phyloP scores from a whole-genome alignment of 2,329 filamentous ascomycete genomes.

The Sclerotinia nivalis region DNA sequence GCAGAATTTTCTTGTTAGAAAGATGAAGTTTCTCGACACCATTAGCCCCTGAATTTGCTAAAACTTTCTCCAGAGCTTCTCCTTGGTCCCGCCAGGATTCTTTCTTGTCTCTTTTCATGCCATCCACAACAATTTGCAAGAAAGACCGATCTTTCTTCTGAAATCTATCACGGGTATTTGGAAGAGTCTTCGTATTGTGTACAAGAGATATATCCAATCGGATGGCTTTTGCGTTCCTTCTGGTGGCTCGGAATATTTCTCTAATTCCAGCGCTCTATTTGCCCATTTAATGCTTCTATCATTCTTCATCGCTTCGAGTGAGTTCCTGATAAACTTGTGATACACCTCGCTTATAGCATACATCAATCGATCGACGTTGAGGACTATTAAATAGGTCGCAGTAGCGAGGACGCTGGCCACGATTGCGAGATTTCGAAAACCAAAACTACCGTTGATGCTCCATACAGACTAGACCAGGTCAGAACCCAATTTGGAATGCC shows the following conservation, averaged over 20 bases:
- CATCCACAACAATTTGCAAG: too few species aligned
- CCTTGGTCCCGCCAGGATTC: background rate
- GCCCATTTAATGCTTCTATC: background rate
- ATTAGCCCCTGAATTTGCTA: too few species aligned
- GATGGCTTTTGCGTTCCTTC: too few species aligned
- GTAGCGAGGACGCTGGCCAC: background rate
- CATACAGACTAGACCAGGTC: background rate
- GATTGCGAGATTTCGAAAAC: too few species aligned
- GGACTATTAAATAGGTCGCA: background rate
- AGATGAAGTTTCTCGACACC: too few species aligned
- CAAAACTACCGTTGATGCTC: background rate
- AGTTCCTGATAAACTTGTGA: background rate
- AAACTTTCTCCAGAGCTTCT: background rate
- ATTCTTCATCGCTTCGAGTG: background rate
- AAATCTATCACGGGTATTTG: too few species aligned
- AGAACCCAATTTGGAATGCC: too few species aligned
- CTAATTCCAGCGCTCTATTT: background rate
- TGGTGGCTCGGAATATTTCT: too few species aligned
- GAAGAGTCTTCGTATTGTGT: too few species aligned
- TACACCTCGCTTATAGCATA: background rate
- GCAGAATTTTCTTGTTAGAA: background rate
- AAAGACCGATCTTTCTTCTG: too few species aligned
- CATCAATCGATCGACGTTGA: background rate
- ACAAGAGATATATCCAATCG: too few species aligned
- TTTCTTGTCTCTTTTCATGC: background rate